Evolutionary conservation across 768 basidiomycete genomes (phyloP).

Genomic region (Tylopilus sp.): DNA sequence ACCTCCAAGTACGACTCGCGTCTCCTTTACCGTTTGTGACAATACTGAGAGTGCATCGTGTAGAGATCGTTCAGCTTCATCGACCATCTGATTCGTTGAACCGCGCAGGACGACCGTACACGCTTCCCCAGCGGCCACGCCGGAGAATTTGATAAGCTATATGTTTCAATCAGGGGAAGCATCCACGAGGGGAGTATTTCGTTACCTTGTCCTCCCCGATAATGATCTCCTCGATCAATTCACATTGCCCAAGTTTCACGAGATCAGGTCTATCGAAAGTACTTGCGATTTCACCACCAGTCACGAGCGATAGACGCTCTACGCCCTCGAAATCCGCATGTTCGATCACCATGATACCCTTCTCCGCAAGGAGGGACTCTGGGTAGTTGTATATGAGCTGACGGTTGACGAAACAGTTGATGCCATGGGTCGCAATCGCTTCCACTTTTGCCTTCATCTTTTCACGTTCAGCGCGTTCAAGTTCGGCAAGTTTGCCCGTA

Average conservation of each 20-base stretch:
- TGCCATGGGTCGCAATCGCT: slow-evolving; percentile 88
- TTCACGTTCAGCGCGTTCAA: slow-evolving; percentile 95
- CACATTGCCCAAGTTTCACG: slow-evolving; percentile 90
- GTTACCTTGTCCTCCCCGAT: slow-evolving; percentile 97
- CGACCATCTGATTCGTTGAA: slow-evolving; percentile 98
- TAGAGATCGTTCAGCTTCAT: slow-evolving; percentile 95
- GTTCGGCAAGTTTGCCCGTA: slow-evolving; percentile 95
- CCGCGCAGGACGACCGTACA: slow-evolving; percentile 98
- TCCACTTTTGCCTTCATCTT: slow-evolving; percentile 99
- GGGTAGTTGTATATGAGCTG: slow-evolving; percentile 99
- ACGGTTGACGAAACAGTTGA: slow-evolving; percentile 96
- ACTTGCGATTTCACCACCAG: slow-evolving; percentile 95
- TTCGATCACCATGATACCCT: slow-evolving; percentile 94
- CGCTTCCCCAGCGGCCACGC: slow-evolving; percentile 95
- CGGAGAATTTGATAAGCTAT: slow-evolving; percentile 98
- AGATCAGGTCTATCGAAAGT: slow-evolving; percentile 93
- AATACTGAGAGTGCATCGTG: slow-evolving; percentile 97
- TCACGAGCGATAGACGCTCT: slow-evolving; percentile 91
- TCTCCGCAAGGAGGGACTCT: slow-evolving; percentile 90
- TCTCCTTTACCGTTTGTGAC: slow-evolving; percentile 97
- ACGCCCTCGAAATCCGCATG: slow-evolving; percentile 99
- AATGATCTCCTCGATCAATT: slow-evolving; percentile 97
- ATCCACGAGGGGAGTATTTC: neutral
- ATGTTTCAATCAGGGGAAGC: neutral
- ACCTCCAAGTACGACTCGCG: slow-evolving; percentile 89